Conservation (phyloP, 805 yeast species). For the Saccharomyces cerevisiae region DNA sequence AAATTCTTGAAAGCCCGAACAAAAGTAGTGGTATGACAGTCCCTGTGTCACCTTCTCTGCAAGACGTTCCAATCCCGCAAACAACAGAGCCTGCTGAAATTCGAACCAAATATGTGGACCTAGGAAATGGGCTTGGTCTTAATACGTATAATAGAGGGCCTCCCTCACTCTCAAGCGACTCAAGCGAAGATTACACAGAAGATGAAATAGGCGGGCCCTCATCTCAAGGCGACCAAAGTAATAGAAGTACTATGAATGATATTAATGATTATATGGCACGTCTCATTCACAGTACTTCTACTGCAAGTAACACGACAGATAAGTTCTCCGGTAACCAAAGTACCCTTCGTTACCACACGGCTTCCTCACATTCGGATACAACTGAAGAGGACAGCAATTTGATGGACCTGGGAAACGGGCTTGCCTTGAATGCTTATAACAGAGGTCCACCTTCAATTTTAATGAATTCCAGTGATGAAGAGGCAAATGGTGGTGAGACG, state of each 20-base stretch:
- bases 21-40: not conserved
- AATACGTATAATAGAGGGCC: conserved; percentile 31
- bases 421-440: conserved; percentile 28
- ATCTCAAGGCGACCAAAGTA: conserved; percentile 2
- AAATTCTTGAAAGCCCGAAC: not conserved
- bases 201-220: conserved; percentile 14
- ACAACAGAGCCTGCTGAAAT: not conserved
- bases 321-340: not conserved
- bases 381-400: conserved; percentile 5
- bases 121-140: conserved; percentile 31
- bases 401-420: conserved; percentile 27
- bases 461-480: conserved; percentile 29
- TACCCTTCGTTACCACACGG: not conserved
- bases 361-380: not conserved
- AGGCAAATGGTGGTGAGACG: conserved; percentile 5
- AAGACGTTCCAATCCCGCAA: not conserved
- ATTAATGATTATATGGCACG: conserved; percentile 23
- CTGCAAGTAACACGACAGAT: conserved; percentile 5
- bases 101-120: conserved; percentile 20
- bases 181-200: conserved; percentile 24
- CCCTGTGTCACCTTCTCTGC: not conserved
- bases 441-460: conserved; percentile 33
- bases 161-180: conserved; percentile 33
- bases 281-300: conserved; percentile 16
- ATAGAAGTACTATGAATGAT: conserved; percentile 7